These are phyloP conservation scores for Boletus subparvulus DNA, from an alignment of 768 basidiomycete species.

Conservation along the genomic window DNA sequence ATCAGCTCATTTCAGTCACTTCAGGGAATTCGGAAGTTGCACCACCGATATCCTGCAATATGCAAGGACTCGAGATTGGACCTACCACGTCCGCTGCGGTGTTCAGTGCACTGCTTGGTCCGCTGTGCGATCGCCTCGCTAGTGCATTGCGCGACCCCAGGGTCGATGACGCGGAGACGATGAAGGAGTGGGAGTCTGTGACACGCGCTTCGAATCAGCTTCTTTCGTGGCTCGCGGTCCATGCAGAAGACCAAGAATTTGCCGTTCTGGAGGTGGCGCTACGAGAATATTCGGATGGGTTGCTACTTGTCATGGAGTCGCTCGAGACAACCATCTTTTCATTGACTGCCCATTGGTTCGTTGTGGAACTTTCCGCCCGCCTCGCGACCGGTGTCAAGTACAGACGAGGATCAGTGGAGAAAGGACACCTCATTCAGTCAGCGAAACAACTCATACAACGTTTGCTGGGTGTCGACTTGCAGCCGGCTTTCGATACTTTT, in stretches of 20 bases:
- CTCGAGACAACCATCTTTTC: slow-evolving; percentile 35
- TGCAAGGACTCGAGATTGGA: slow-evolving; percentile 45
- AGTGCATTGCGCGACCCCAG: slow-evolving; percentile 39
- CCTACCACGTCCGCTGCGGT: slow-evolving; percentile 42
- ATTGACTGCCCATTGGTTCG: slow-evolving; percentile 60
- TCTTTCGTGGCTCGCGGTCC: slow-evolving; percentile 45
- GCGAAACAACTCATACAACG: slow-evolving; percentile 44
- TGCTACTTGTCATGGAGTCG: slow-evolving; percentile 41
- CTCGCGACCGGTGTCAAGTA: slow-evolving; percentile 28
- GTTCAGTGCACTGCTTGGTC: slow-evolving; percentile 47
- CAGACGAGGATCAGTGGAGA: slow-evolving; percentile 28
- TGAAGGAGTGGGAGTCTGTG: slow-evolving; percentile 40
- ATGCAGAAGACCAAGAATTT: slow-evolving; percentile 35
- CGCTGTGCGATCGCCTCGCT: slow-evolving; percentile 45
- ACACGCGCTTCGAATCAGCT: slow-evolving; percentile 44
- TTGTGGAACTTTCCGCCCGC: slow-evolving; percentile 55
- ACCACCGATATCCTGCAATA: slow-evolving; percentile 31
- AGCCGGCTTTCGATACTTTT: slow-evolving; percentile 26
- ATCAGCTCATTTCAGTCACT: slow-evolving; percentile 50
- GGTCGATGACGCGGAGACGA: slow-evolving; percentile 18
- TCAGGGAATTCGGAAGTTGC: slow-evolving; percentile 26
- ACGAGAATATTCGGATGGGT: slow-evolving; percentile 36
- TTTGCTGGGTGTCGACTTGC: slow-evolving; percentile 56
- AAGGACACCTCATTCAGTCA: slow-evolving; percentile 25
- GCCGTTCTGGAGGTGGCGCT: slow-evolving; percentile 33